Percentiles rank a stretch among this genome's conserved stretches.
Evolutionary conservation across 345 rosid genomes (phyloP).

Genomic region (Zanthoxylum bungeanum): DNA sequence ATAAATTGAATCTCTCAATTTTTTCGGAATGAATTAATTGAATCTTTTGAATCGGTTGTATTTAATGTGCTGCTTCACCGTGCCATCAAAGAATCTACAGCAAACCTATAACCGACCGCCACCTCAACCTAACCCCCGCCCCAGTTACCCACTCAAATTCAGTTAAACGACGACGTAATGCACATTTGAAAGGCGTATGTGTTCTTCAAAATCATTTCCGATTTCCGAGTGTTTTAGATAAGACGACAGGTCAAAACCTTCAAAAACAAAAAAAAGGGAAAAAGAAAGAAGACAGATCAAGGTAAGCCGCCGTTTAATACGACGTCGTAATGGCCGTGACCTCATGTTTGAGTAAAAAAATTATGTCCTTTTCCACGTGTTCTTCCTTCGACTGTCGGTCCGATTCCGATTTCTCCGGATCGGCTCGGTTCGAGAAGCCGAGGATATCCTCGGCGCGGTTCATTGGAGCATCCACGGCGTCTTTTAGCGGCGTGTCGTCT

Average conservation of each 20-base stretch:
- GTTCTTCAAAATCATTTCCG: background rate
- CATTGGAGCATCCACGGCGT: constrained; percentile 24
- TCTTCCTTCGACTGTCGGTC: constrained; percentile 69
- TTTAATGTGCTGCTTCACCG: background rate
- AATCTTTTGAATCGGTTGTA: no score
- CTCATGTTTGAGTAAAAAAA: constrained; percentile 30
- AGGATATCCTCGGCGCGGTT: constrained; percentile 21
- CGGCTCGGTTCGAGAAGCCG: constrained; percentile 14
- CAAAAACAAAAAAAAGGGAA: no score
- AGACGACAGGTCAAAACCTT: background rate
- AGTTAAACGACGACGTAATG: background rate
- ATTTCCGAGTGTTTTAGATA: background rate
- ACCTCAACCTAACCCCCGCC: background rate
- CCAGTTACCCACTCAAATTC: no score
- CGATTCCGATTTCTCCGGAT: constrained; percentile 55
- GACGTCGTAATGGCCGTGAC: constrained; percentile 46
- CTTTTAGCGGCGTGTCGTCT: constrained; percentile 55
- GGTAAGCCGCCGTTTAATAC: background rate
- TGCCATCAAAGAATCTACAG: background rate
- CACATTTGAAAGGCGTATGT: background rate
- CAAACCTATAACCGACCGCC: background rate
- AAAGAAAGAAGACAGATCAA: background rate
- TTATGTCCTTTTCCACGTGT: background rate
- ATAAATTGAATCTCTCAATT: no score
- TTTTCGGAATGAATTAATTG: no score